Conservation (phyloP, 1,284 basidiomycete genomes). For the Apiotrichum veenhuisii region DNA sequence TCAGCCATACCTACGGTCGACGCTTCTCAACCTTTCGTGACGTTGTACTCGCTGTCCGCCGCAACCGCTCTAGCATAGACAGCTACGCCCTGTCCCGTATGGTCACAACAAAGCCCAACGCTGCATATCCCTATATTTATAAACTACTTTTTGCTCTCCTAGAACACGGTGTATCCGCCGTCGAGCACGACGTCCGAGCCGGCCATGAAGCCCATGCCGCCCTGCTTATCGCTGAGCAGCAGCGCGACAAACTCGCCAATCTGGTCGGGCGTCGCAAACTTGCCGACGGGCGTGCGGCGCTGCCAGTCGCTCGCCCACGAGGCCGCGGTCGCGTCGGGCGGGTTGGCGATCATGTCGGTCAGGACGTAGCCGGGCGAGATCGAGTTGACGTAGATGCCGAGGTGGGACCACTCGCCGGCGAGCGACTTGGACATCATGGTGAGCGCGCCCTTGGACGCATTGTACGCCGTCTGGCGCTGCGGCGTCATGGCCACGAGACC, state of each 20-base stretch:
- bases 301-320: constrained; percentile 38
- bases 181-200: constrained; percentile 48
- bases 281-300: constrained; percentile 37
- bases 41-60: too few relatives aligned
- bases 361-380: constrained; percentile 49
- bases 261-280: constrained; percentile 41
- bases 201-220: constrained; percentile 40
- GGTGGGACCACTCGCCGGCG: constrained; percentile 47
- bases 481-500: constrained; percentile 47
- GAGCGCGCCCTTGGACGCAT: constrained; percentile 45
- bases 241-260: constrained; percentile 42
- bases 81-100: too few relatives aligned
- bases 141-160: not conserved
- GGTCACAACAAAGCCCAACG: too few relatives aligned
- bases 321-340: constrained; percentile 23
- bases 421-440: constrained; percentile 47
- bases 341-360: constrained; percentile 49
- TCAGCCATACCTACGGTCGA: too few relatives aligned
- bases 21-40: too few relatives aligned
- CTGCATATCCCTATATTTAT: too few relatives aligned
- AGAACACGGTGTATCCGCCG: constrained; percentile 31
- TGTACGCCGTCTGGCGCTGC: constrained; percentile 47
- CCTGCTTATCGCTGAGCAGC: constrained; percentile 30
- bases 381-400: constrained; percentile 45
- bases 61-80: too few relatives aligned